Conservation (phyloP, 2,329 filamentous ascomycete species). For the Alternaria panax region DNA sequence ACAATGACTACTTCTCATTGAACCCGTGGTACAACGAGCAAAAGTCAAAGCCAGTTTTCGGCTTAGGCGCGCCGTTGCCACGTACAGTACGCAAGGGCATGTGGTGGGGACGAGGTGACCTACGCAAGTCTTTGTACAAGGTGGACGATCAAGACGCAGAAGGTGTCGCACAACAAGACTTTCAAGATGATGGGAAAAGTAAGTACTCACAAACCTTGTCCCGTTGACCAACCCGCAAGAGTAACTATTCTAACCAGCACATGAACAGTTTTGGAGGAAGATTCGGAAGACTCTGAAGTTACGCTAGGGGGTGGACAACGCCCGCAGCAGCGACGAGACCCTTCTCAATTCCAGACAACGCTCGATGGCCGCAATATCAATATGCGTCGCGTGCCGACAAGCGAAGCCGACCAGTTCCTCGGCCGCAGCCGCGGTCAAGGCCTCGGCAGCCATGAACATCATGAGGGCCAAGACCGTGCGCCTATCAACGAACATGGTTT, state of each 20-base stretch:
- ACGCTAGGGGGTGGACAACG: slow-evolving; percentile 1
- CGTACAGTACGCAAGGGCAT: slow-evolving; percentile 63
- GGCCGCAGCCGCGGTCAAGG: background rate
- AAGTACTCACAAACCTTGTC: background rate
- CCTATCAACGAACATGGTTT: slow-evolving; percentile 35
- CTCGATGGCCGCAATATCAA: slow-evolving; percentile 23
- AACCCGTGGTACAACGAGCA: slow-evolving; percentile 64
- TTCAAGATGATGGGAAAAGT: slow-evolving; percentile 23
- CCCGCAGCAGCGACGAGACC: background rate
- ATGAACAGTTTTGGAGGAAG: slow-evolving; percentile 15
- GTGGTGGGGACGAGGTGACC: slow-evolving; percentile 54
- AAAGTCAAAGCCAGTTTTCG: slow-evolving; percentile 61
- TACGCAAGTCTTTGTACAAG: slow-evolving; percentile 48
- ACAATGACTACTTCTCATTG: slow-evolving; percentile 61
- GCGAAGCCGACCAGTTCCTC: slow-evolving; percentile 18
- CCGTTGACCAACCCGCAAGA: background rate
- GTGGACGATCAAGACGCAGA: slow-evolving; percentile 22
- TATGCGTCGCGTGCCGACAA: slow-evolving; percentile 19
- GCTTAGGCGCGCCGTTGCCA: slow-evolving; percentile 62
- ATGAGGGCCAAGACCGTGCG: slow-evolving; percentile 24
- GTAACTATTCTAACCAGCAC: slow-evolving; percentile 3
- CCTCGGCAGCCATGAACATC: background rate
- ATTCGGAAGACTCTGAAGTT: slow-evolving; percentile 25
- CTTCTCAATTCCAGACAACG: slow-evolving; percentile 21
- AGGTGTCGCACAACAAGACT: slow-evolving; percentile 29